Conservation (phyloP, 495 filamentous ascomycete genomes). For the Aspergillus coremiiformis region DNA sequence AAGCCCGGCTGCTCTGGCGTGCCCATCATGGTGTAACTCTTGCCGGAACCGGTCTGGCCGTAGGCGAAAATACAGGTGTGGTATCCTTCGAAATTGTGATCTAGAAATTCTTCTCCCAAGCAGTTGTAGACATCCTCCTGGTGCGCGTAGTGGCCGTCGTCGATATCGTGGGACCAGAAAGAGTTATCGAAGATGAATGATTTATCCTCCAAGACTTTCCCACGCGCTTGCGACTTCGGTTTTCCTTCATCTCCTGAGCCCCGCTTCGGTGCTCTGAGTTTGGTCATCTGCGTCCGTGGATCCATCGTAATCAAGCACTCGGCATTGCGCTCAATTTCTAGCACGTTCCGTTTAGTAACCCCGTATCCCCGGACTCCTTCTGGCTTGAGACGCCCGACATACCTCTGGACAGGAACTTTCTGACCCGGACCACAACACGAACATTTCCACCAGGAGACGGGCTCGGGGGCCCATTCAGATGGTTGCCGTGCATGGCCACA, state of each 20-base stretch:
- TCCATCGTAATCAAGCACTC: conserved; percentile 88
- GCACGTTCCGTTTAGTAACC: neutral
- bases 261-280: conserved; percentile 56
- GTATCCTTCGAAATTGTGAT: conserved; percentile 99
- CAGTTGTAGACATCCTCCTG: conserved; percentile 94
- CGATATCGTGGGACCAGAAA: conserved; percentile 83
- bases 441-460: conserved; percentile 69
- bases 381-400: conserved; percentile 15
- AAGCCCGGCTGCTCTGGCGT: conserved; percentile 78
- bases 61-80: conserved; percentile 99
- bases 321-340: conserved; percentile 74
- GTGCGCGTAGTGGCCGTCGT: conserved; percentile 68
- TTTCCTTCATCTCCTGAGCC: conserved; percentile 57
- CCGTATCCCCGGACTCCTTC: neutral
- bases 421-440: conserved; percentile 85
- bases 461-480: conserved; percentile 27
- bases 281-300: conserved; percentile 72
- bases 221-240: conserved; percentile 56
- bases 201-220: conserved; percentile 77
- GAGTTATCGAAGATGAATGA: conserved; percentile 94
- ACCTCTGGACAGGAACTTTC: conserved; percentile 88
- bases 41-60: conserved; percentile 94
- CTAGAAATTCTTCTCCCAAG: conserved; percentile 92
- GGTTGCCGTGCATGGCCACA: conserved; percentile 36
- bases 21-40: conserved; percentile 99